Evolutionary conservation across 2,329 filamentous ascomycete genomes (phyloP).

Genomic region (Trichophyton equinum): DNA sequence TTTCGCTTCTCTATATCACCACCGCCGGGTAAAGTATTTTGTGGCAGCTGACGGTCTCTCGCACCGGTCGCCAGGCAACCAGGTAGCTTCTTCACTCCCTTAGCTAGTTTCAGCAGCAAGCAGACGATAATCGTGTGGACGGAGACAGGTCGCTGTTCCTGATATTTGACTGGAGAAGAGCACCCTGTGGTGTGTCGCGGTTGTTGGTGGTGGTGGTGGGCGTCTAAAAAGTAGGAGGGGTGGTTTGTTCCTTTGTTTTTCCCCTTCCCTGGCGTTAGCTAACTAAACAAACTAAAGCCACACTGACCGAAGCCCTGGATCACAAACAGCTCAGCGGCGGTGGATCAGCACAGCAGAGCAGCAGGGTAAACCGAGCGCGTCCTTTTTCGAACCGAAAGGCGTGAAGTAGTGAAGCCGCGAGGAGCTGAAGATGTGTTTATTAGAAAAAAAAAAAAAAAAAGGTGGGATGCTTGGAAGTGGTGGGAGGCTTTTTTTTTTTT

Average conservation of each 20-base stretch:
- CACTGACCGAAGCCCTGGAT: not conserved
- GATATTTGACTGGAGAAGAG: no score
- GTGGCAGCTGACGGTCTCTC: not conserved
- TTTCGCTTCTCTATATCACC: conserved; percentile 13
- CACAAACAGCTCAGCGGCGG: not conserved
- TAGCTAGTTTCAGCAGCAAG: not conserved
- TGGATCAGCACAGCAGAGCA: not conserved
- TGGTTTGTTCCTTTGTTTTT: not conserved
- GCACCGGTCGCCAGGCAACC: not conserved
- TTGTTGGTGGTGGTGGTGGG: not conserved
- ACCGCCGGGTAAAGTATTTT: not conserved
- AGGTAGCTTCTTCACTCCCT: not conserved
- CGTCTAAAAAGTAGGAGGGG: not conserved
- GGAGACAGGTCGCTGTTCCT: not conserved
- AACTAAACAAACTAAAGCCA: not conserved
- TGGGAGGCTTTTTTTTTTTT: not conserved
- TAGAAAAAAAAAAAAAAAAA: not conserved
- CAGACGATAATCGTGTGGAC: not conserved
- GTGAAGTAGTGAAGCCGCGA: not conserved
- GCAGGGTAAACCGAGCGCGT: not conserved
- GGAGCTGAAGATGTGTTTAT: not conserved
- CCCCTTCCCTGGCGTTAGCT: not conserved
- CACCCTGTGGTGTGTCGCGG: not conserved
- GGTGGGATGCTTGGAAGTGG: not conserved
- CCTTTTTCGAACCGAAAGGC: not conserved